Percentiles rank a stretch among this genome's conserved stretches.
Conservation (phyloP, 768 basidiomycete genomes). For the Hortiboletus flavorubellus region DNA sequence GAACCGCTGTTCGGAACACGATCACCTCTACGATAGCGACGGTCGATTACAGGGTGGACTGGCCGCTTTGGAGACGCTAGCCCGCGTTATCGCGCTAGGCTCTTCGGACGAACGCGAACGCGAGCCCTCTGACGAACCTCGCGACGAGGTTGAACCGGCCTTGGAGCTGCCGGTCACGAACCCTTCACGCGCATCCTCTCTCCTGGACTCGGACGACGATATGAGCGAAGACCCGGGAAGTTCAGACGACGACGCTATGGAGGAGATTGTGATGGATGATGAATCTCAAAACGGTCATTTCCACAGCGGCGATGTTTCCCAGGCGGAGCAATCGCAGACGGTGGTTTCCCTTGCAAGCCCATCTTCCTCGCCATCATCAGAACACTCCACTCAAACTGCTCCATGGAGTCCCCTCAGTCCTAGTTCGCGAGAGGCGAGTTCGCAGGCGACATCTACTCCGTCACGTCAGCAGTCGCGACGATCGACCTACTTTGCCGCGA, state of each 20-base stretch:
- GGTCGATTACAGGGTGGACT: conserved; percentile 89
- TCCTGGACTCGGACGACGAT: conserved; percentile 71
- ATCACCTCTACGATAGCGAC: conserved; percentile 72
- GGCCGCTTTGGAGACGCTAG: conserved; percentile 78
- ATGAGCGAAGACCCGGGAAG: conserved; percentile 73
- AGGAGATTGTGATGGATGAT: conserved; percentile 77
- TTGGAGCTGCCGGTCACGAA: conserved; percentile 66
- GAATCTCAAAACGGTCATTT: conserved; percentile 42
- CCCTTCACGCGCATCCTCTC: conserved; percentile 47
- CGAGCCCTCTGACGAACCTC: conserved; percentile 56
- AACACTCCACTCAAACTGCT: conserved; percentile 26
- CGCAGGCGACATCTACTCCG: conserved; percentile 37
- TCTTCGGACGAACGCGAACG: conserved; percentile 51
- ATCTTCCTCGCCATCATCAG: conserved; percentile 30
- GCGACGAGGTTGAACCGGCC: conserved; percentile 56
- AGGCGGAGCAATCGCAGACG: conserved; percentile 31
- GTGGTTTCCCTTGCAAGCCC: conserved; percentile 29
- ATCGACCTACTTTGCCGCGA: conserved; percentile 32
- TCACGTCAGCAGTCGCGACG: conserved; percentile 59
- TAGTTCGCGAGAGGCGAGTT: conserved; percentile 29
- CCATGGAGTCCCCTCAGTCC: conserved; percentile 25
- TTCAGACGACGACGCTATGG: conserved; percentile 78
- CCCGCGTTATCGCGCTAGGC: conserved; percentile 73
- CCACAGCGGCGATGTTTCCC: conserved; percentile 27
- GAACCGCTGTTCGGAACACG: conserved; percentile 71